Evolutionary conservation across 2,329 filamentous ascomycete genomes (phyloP).

Genomic region (Delphinella strobiligena): DNA sequence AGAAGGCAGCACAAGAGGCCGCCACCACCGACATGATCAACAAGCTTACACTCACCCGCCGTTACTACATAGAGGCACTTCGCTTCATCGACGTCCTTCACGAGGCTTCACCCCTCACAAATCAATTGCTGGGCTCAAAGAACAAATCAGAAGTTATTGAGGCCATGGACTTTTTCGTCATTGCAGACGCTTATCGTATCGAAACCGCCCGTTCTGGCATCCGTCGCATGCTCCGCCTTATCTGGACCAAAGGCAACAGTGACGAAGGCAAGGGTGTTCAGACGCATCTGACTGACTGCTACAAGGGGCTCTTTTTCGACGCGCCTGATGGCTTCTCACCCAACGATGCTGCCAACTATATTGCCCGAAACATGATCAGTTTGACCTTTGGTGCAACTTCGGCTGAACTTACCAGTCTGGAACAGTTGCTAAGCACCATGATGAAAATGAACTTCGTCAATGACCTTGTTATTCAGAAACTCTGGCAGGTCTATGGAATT

Average conservation of each 20-base stretch:
- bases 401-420: constrained; percentile 86
- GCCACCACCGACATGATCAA: constrained; percentile 80
- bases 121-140: constrained; percentile 78
- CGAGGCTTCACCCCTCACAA: constrained; percentile 65
- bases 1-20: constrained; percentile 74
- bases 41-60: constrained; percentile 73
- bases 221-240: constrained; percentile 85
- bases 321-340: constrained; percentile 76
- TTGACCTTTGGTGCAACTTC: constrained; percentile 91
- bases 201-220: constrained; percentile 89
- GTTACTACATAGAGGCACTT: constrained; percentile 88
- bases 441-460: constrained; percentile 86
- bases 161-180: constrained; percentile 96
- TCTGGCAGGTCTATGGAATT: constrained; percentile 96
- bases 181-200: constrained; percentile 91
- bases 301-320: constrained; percentile 91
- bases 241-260: constrained; percentile 99
- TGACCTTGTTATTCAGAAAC: constrained; percentile 74
- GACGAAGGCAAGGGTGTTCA: constrained; percentile 98
- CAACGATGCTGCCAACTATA: constrained; percentile 89
- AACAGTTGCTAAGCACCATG: constrained; percentile 93
- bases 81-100: constrained; percentile 89
- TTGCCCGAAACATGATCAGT: constrained; percentile 98
- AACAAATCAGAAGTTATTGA: constrained; percentile 99
- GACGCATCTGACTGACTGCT: constrained; percentile 91